These are phyloP conservation scores for Fusarium sp. DNA, from an alignment of 2,329 filamentous ascomycete species.

Conservation along the genomic window DNA sequence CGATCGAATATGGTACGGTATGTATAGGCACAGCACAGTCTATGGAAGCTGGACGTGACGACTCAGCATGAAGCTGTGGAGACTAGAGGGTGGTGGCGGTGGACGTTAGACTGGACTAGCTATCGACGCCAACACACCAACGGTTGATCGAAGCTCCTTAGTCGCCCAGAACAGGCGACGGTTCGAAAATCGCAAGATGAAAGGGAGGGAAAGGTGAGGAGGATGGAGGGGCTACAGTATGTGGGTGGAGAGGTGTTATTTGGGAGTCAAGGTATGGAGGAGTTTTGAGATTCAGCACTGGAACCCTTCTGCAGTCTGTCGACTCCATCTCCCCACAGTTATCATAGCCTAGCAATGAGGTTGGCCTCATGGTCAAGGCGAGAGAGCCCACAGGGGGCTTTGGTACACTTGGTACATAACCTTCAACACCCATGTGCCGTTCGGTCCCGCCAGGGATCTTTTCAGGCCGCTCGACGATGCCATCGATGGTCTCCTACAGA, in stretches of 20 bases:
- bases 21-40: conserved; percentile 8
- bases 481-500: conserved; percentile 26
- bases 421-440: conserved; percentile 36
- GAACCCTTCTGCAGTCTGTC: conserved; percentile 33
- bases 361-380: conserved; percentile 37
- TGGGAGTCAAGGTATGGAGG: conserved; percentile 42
- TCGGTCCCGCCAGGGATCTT: conserved; percentile 35
- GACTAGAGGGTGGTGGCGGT: conserved; percentile 39
- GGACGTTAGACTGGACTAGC: conserved; percentile 42
- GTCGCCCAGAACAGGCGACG: conserved; percentile 39
- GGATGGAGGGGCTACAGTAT: conserved; percentile 43
- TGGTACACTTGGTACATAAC: conserved; percentile 6
- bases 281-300: conserved; percentile 39
- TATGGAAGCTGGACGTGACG: conserved; percentile 32
- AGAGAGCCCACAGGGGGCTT: conserved; percentile 21
- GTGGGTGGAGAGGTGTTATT: conserved; percentile 48
- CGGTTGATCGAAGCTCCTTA: conserved; percentile 44
- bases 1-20: conserved; percentile 26
- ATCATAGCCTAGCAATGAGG: conserved; percentile 35
- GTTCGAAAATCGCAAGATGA: conserved; percentile 38
- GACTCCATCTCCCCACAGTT: conserved; percentile 43
- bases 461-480: conserved; percentile 28
- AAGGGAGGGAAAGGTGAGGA: conserved; percentile 40
- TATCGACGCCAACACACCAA: conserved; percentile 44
- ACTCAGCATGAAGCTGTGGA: conserved; percentile 42